Percentiles rank a stretch among this genome's conserved stretches.
phyloP scores from a whole-genome alignment of 805 yeast genomes.

The Aciculoconidium aculeatum region DNA sequence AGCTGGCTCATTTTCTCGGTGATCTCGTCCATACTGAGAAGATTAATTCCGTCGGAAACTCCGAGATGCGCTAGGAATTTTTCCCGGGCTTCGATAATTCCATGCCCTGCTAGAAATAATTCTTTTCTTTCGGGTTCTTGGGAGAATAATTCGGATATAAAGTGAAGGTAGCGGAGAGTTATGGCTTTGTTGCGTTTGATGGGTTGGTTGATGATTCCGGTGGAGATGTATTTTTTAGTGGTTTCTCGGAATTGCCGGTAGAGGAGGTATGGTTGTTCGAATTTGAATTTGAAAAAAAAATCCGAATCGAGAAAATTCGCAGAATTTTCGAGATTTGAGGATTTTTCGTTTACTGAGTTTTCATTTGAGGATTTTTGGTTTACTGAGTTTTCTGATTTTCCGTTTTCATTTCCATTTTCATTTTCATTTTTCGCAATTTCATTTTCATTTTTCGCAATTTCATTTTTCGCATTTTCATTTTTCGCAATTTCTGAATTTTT shows the following conservation, averaged over 20 bases:
- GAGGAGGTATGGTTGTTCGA: slow-evolving; percentile 90
- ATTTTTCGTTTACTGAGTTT: too few species aligned
- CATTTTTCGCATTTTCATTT: too few species aligned
- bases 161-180: slow-evolving; percentile 51
- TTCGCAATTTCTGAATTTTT: too few species aligned
- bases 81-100: slow-evolving; percentile 70
- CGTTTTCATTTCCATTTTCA: not conserved
- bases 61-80: slow-evolving; percentile 44
- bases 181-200: slow-evolving; percentile 18
- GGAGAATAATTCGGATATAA: slow-evolving; percentile 52
- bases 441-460: too few species aligned
- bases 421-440: too few species aligned
- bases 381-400: slow-evolving; percentile 4
- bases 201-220: slow-evolving; percentile 1
- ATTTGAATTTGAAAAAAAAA: slow-evolving; percentile 87
- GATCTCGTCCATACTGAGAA: slow-evolving; percentile 44
- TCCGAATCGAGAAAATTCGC: too few species aligned
- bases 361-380: too few species aligned
- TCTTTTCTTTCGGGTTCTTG: slow-evolving; percentile 41
- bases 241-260: slow-evolving; percentile 89
- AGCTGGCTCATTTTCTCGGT: slow-evolving; percentile 13
- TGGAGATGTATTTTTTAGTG: slow-evolving; percentile 51
- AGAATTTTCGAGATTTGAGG: too few species aligned
- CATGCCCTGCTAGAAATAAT: slow-evolving; percentile 50
- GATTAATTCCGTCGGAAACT: slow-evolving; percentile 50